phyloP scores from a whole-genome alignment of 2,329 filamentous ascomycete genomes.

The Fusarium albosuccineum region DNA sequence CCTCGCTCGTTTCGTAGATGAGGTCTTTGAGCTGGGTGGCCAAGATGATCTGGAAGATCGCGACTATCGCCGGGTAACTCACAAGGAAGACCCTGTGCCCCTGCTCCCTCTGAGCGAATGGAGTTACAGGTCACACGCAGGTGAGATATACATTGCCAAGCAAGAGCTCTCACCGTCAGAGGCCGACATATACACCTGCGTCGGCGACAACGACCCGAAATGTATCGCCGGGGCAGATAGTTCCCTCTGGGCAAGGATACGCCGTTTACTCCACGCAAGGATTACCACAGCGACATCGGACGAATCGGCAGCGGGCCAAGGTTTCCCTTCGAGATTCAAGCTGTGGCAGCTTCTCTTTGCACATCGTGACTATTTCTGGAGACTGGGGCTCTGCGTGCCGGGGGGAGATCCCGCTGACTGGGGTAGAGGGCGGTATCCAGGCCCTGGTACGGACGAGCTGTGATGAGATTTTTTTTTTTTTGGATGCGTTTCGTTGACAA shows the following conservation, averaged over 20 bases:
- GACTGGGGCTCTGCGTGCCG: conserved; percentile 89
- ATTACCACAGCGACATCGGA: conserved; percentile 43
- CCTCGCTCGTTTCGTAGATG: conserved; percentile 68
- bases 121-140: conserved; percentile 87
- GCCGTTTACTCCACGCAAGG: conserved; percentile 42
- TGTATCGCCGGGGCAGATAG: conserved; percentile 76
- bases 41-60: conserved; percentile 51
- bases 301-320: conserved; percentile 52
- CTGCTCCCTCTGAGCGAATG: conserved; percentile 87
- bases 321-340: conserved; percentile 72
- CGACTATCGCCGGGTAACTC: conserved; percentile 83
- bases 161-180: conserved; percentile 74
- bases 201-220: conserved; percentile 75
- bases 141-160: conserved; percentile 89
- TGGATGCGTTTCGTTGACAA: background rate
- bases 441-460: conserved; percentile 54
- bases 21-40: conserved; percentile 61
- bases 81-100: conserved; percentile 88
- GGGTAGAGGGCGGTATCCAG: conserved; percentile 65
- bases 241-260: conserved; percentile 46
- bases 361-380: conserved; percentile 97
- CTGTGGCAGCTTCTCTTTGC: conserved; percentile 95
- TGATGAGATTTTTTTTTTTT: conserved; percentile 37
- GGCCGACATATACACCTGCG: conserved; percentile 78
- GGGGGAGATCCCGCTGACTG: conserved; percentile 79